Evolutionary conservation across 2,329 filamentous ascomycete genomes (phyloP), one percentile per base, ranked within the genome.

Genomic region (Colletotrichum chrysophilum): DNA sequence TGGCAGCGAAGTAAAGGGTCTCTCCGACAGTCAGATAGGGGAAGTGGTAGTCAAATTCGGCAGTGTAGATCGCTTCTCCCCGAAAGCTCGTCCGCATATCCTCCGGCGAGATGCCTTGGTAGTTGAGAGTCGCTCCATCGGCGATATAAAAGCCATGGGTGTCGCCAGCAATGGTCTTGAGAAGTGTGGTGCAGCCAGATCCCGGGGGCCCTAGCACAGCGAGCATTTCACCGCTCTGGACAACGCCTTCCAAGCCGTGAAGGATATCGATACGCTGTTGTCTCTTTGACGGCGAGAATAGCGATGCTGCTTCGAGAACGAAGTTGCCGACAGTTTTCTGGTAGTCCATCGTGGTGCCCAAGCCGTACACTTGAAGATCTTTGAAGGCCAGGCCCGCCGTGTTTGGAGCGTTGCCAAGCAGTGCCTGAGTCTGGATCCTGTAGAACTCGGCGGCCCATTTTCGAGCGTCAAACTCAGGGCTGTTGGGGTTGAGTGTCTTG

Each of bases 41-140:
- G 76, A 92, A 92, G 80, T 92, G 91, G 8, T 91, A 88, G 79
- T 94, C 92, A 21, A 91, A 90, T 81, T 93, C 91, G 52, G 91
- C 91, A 0, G 90, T 93, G 82, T 93, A 94, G 79, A 93, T 93
- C 38, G 90, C 90, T 80, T 94, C 92, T 64, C 92, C 92, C 91
- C 75, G 72, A 72, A 80, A 80, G 4, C 21, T 61, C 16, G 65
- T 70, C 55, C 34, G 32, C 60, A 77, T 77, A 5, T 77, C 68
- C 10, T 68, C 24, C 0, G 61, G 28, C 0, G 52, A 65, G 7
- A 76, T 66, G n/a, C 76, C 76, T 24, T 74, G 60, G 61, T 77
- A 77, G 66, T 77, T 77, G 26, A 77, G 66, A 2, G 38, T 70
- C 2, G 76, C 36, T 3, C 56, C 70, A 13, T 76, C 76, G 2